Percentiles rank a stretch among this genome's conserved stretches.
phyloP scores from a whole-genome alignment of 805 yeast species.

The Hanseniaspora taiwanica region DNA sequence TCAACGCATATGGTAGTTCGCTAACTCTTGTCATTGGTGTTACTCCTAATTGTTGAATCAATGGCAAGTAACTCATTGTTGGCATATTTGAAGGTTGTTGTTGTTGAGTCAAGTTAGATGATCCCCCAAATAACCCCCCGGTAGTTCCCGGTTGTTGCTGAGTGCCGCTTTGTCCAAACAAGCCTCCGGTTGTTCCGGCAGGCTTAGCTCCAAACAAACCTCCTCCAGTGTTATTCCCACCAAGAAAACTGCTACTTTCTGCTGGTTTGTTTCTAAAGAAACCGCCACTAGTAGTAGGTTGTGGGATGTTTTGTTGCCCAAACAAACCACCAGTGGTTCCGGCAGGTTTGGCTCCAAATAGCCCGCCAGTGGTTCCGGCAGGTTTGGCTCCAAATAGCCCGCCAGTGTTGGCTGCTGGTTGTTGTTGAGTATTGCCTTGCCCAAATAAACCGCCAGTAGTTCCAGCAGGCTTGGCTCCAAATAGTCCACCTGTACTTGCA shows the following conservation, averaged over 20 bases:
- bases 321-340: constrained; percentile 10
- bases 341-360: constrained; percentile 13
- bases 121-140: background rate
- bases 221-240: constrained; percentile 13
- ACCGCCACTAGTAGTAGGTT: constrained; percentile 18
- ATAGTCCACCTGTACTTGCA: constrained; percentile 29
- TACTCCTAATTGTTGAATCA: constrained; percentile 33
- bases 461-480: constrained; percentile 25
- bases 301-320: constrained; percentile 14
- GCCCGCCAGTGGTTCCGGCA: constrained; percentile 10
- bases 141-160: constrained; percentile 9
- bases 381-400: constrained; percentile 20
- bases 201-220: constrained; percentile 20
- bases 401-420: constrained; percentile 11
- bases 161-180: constrained; percentile 10
- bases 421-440: constrained; percentile 11
- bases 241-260: constrained; percentile 15
- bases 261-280: constrained; percentile 21
- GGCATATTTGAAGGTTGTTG: background rate
- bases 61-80: constrained; percentile 25
- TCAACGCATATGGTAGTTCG: constrained; percentile 60
- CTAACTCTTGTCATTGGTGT: constrained; percentile 66
- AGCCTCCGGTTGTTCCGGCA: constrained; percentile 15
- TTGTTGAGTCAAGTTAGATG: background rate
- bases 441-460: constrained; percentile 35